Base-by-base conservation (phyloP, 208 protist species). In the Wallacemonas sp. region DNA sequence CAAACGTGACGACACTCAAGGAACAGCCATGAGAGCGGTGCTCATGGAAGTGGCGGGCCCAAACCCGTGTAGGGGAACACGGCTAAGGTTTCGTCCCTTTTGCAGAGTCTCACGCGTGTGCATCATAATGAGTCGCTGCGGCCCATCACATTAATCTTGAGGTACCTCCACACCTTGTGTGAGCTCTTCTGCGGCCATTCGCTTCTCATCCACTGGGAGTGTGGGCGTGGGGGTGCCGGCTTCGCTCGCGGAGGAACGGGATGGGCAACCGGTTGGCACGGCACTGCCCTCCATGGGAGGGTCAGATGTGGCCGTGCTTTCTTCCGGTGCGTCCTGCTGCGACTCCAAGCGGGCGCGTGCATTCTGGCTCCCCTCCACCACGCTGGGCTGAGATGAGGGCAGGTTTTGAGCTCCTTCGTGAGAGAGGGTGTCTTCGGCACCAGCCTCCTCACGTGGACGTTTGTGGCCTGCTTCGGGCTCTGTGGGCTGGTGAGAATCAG, bases 141-240 rank as follows among this genome's bases (percentile, higher is more conserved):
- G n/a, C n/a, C n/a, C n/a, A n/a, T n/a, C n/a, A n/a, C n/a, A n/a
- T 41, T 54, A 54, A 9, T 19, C 46, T 6, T 54, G 46, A 17
- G 46, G 26, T 19, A 54, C 28, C 9, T 33, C 28, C 8, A 5
- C 19, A 21, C 9, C 4, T n/a, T 58, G 30, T 19, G 14, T 19
- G 31, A n/a, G 34, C 31, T 34, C 41, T 17, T 14, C 31, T 11
- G 30, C 9, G 51, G 12, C 9, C n/a, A 19, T 4, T 6, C 27
- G 30, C 51, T n/a, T 39, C 30, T 58, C 51, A 21, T 9, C n/a
- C 12, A 38, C 6, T 2, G 51, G 51, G 4, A 31, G 51, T 21
- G 51, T 58, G 51, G 51, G 51, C 26, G 51, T 58, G 51, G 51
- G 51, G 12, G 51, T 58, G 31, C 51, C 51, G 30, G 51, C 51